Evolutionary conservation across 1,284 basidiomycete species (phyloP), one percentile per base, ranked within the genome.

Genomic region (Marasmius fiardii): DNA sequence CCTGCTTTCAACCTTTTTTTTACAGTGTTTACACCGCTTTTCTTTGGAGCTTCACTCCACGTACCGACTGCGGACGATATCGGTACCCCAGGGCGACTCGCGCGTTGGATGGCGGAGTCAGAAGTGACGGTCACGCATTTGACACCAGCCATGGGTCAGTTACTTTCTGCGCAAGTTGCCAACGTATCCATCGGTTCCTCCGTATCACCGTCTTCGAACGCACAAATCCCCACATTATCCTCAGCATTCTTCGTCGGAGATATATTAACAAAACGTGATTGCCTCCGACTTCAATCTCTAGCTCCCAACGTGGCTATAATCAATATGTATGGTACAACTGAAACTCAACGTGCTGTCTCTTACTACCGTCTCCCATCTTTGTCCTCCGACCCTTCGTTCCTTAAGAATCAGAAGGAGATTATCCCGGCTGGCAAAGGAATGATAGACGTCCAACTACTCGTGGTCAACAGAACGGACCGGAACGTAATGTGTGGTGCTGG

Each of bases 171-270:
- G 0, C 95, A 98, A 71, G 95, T 96, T 0, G 93, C 90, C 0
- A 80, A 86, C 18, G 26, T 28, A 16, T 4, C 23, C 18, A 10
- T 28, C 26, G 24, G 8, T 26, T 26, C 28, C n/a, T n/a, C 28
- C 20, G 18, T 6, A 6, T 5, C 48, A 11, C 26, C 4, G 5
- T 10, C 28, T 4, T 34, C 51, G 6, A 43, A 52, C 16, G 37
- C 43, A 34, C 87, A 92, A 66, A 98, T 99, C 62, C 90, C 93
- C 1, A 83, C 88, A 7, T 85, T 99, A 24, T 77, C 74, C 39
- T 95, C 93, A 65, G 97, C 97, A 10, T 99, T 99, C 79, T 99
- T 99, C 68, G 97, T 99, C 55, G 97, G 97, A n/a, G 97, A 99
- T 68, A 88, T 99, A 34, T 85, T 99, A 57, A 99, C 97, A 63